Percentiles rank a stretch among this genome's conserved stretches.
Conservation (phyloP, 2,329 filamentous ascomycete genomes). For the Decorospora gaudefroyi region DNA sequence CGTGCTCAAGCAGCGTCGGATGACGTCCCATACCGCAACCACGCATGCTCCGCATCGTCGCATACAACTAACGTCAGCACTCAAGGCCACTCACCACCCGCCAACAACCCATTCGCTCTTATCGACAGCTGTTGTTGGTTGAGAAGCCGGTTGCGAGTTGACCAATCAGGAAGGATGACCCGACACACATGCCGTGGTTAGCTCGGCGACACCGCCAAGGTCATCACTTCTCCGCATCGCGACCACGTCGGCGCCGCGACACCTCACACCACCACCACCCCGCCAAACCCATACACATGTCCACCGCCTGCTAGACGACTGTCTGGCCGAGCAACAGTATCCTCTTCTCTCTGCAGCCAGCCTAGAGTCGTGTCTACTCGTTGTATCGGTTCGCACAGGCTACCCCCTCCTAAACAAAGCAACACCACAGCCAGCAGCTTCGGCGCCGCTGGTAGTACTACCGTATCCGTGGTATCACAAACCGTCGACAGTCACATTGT, state of each 20-base stretch:
- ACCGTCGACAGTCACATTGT: conserved; percentile 14
- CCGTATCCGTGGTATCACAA: conserved; percentile 6
- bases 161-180: conserved; percentile 34
- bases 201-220: conserved; percentile 27
- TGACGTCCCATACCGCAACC: conserved; percentile 12
- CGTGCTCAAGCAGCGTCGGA: conserved; percentile 24
- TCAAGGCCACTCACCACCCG: conserved; percentile 35
- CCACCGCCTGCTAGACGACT: conserved; percentile 46
- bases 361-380: conserved; percentile 47
- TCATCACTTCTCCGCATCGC: conserved; percentile 33
- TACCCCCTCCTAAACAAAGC: conserved; percentile 39
- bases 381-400: conserved; percentile 46
- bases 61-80: conserved; percentile 20
- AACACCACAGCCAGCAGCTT: conserved; percentile 30
- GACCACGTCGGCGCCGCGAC: conserved; percentile 28
- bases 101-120: conserved; percentile 30
- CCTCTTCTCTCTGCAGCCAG: conserved; percentile 50
- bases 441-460: conserved; percentile 24
- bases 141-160: conserved; percentile 18
- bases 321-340: conserved; percentile 48
- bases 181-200: conserved; percentile 35
- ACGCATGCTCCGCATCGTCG: conserved; percentile 14
- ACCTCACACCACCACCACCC: conserved; percentile 29
- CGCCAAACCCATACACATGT: conserved; percentile 31
- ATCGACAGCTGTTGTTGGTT: conserved; percentile 38